Evolutionary conservation across 1,139 yeast species (phyloP), one percentile per base, ranked within the genome.

Genomic region (Magnusiomyces magnusii): DNA sequence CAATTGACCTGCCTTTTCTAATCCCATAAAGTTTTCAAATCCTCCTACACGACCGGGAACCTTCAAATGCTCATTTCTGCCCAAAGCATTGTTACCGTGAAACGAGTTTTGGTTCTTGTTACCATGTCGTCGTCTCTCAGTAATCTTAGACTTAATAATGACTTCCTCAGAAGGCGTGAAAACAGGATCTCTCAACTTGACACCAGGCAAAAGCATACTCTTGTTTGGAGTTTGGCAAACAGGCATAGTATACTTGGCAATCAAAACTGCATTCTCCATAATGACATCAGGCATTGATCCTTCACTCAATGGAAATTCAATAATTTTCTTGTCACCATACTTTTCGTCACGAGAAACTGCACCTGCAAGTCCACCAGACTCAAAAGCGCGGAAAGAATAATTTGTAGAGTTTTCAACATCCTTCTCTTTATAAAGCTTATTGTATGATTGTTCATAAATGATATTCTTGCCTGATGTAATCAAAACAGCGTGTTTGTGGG

Each of bases 151-250:
- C 19, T 57, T 58, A 23, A 51, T 58, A 7, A 52, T 42, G 24
- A 39, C 27, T 24, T 57, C 61, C 24, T 56, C 57, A n/a, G 58
- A 57, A 44, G 61, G 65, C 5, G 83, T 82, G 55, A 92, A 76
- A 1, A 85, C 85, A 15, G 79, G 78, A 24, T 75, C 74, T 61
- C 84, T 85, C 1, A 90, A 80, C 61, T 85, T 82, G 66, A 78
- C 88, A 0, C 98, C 98, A 58, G 85, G 87, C 62, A 93, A 73
- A 28, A 93, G 76, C 88, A 93, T 87, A 1, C 96, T 86, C 70
- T 93, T 93, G 58, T 76, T 75, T 19, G 62, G 63, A 9, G 65
- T 67, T 41, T 61, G 53, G 55, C 65, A 61, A 54, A 63, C 64
- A 0, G 86, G 84, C 80, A 87, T 81, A 53, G 76, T 71, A 68